Base-by-base conservation (phyloP, 164 flowering plant species). In the Magnolia kwangsiensis region DNA sequence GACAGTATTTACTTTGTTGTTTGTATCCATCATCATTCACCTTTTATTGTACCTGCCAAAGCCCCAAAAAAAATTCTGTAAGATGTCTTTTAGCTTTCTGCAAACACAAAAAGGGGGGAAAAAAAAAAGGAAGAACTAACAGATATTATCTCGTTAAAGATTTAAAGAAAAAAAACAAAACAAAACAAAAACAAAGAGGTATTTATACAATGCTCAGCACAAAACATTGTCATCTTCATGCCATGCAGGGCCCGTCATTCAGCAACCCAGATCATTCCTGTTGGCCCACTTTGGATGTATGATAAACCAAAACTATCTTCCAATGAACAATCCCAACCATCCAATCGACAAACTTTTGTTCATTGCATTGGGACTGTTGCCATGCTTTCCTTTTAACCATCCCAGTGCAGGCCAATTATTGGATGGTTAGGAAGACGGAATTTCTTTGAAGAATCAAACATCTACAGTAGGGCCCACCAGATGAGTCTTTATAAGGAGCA, bases 21-120 rank as follows among this genome's bases (percentile, higher is more conserved):
- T 11, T 16, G 67, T 29, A 16, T 61, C 68, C 65, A 55, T 58
- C 77, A 20, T 6, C 29, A 24, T 65, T 76, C 69, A 80, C 72
- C 76, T 68, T 67, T 49, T 72, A 74, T 67, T 76, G 73, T 49
- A 67, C 79, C 82, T 80, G 76, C 69, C 75, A 74, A 70, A 55
- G 21, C 45, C 59, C 20, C 55, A 51, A 79, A 65, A 79, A 29
- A 8, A n/a, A 23, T 63, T 51, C 68, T 55, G 45, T 50, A 63
- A 63, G 67, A 20, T 67, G 24, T 16, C 11, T 4, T 37, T 45
- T 29, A 20, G 29, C 29, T 66, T 66, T 66, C 16, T 24, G 27
- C 24, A 66, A 66, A 11, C 14, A 24, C 1, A 21, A 65, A 8
- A 65, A n/a, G n/a, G 29, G 24, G 8, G 16, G 7, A 66, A 13